phyloP scores from a whole-genome alignment of 352 stramenopile species.

The Phytophthora multivora region DNA sequence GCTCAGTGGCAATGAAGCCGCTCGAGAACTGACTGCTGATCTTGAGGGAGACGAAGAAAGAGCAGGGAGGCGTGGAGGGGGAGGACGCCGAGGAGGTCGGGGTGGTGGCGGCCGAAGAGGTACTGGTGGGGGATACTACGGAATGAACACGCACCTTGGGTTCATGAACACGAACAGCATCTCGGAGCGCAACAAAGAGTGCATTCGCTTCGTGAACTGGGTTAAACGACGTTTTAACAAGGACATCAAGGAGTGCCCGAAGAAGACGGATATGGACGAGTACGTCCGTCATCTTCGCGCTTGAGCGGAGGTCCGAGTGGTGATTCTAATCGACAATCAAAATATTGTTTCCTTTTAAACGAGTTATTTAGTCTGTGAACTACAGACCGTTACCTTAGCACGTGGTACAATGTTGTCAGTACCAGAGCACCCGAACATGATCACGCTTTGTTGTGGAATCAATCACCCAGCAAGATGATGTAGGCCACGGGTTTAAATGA shows the following conservation, averaged over 20 bases:
- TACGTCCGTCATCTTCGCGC: not conserved
- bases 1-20: not conserved
- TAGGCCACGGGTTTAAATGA: no score
- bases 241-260: not conserved
- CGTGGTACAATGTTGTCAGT: no score
- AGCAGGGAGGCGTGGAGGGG: not conserved
- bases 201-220: not conserved
- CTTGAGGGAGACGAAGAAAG: not conserved
- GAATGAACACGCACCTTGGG: not conserved
- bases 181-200: not conserved
- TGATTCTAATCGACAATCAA: no score
- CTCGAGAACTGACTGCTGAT: not conserved
- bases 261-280: not conserved
- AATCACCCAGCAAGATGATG: no score
- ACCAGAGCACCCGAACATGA: no score
- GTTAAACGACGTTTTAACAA: not conserved
- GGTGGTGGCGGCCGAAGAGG: not conserved
- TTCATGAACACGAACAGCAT: not conserved
- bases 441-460: no score
- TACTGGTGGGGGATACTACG: not conserved
- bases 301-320: no score
- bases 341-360: no score
- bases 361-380: no score
- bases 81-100: not conserved
- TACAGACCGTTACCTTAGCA: no score